Percentiles rank a stretch among this genome's conserved stretches.
These are phyloP conservation scores for Platanthera zijinensis DNA, from an alignment of 106 monocot genomes.

Conservation along the genomic window DNA sequence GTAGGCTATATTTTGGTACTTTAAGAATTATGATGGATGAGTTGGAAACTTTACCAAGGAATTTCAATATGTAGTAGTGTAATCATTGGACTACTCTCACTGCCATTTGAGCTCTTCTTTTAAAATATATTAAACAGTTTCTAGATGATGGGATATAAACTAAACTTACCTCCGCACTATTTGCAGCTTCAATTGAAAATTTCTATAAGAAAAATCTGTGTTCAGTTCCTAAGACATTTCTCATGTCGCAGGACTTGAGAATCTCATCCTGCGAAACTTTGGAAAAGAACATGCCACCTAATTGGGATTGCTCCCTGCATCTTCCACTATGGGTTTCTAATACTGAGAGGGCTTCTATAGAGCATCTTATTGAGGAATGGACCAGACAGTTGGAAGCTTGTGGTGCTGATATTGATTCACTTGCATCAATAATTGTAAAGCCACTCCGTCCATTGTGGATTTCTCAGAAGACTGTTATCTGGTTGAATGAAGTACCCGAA, in stretches of 20 bases:
- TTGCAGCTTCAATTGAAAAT: background rate
- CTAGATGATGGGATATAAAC: background rate
- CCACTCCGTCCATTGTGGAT: conserved; percentile 91
- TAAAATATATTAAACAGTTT: too few species aligned
- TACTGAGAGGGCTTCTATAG: conserved; percentile 62
- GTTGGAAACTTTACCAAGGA: too few species aligned
- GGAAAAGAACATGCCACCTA: background rate
- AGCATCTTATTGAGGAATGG: conserved; percentile 61
- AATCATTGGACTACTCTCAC: too few species aligned
- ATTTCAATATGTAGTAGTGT: too few species aligned
- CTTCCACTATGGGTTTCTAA: conserved; percentile 80
- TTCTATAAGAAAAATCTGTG: too few species aligned
- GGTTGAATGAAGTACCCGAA: conserved; percentile 90
- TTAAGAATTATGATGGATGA: too few species aligned
- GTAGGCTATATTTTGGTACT: too few species aligned
- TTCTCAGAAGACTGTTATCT: conserved; percentile 77
- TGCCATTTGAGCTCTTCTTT: too few species aligned
- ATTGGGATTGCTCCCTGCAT: conserved; percentile 81
- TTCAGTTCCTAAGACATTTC: too few species aligned
- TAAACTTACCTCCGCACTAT: background rate
- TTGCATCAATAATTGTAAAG: conserved; percentile 45
- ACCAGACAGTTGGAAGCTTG: conserved; percentile 47
- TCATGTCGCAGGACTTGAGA: conserved; percentile 13
- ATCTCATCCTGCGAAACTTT: background rate
- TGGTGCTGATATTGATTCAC: conserved; percentile 74